Evolutionary conservation across 805 yeast species (phyloP), one percentile per base, ranked within the genome.

Genomic region (Schizosaccharomyces cryophilus): DNA sequence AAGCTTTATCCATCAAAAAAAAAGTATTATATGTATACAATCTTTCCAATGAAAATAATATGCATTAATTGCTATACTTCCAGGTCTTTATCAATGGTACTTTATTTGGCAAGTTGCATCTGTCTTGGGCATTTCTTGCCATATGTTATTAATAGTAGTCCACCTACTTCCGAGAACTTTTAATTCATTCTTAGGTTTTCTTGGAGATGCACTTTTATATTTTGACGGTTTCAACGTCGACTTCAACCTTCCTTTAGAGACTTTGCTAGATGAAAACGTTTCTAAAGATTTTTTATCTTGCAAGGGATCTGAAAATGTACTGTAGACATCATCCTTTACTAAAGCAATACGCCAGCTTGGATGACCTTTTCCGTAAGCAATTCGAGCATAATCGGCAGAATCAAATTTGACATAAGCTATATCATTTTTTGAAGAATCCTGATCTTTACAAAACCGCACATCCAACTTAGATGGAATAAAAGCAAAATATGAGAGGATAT

Each of bases 271-370:
- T 9, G 56, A 21, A 17, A 5, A 17, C 3, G 56, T 24, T 45
- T 17, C 4, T 4, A 48, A 48, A 11, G 5, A 17, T 24, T 48
- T 48, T 21, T 26, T n/a, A n/a, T 24, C n/a, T 26, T 13, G 26
- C 15, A 48, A 48, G 29, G 30, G 35, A 9, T 35, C 40, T 35
- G 40, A 35, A 11, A 11, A 15, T 35, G 13, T 35, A 5, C n/a
- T 5, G 56, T 51, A 24, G n/a, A 51, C 47, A 62, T 35, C 60
- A 29, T 38, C 63, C 58, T 42, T 54, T 13, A 26, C 56, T 29
- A 40, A 54, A 54, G 54, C 45, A 19, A 51, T 29, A 51, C 35
- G 56, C 56, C 56, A 51, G 9, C 3, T 21, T 24, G 56, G 56
- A 51, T 51, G 56, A 6, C 56, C 56, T 51, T 51, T 51, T 5